These are phyloP conservation scores for Pseudoscleropodium purum DNA, from an alignment of 225 moss, liverwort and hornwort species.

Conservation along the genomic window DNA sequence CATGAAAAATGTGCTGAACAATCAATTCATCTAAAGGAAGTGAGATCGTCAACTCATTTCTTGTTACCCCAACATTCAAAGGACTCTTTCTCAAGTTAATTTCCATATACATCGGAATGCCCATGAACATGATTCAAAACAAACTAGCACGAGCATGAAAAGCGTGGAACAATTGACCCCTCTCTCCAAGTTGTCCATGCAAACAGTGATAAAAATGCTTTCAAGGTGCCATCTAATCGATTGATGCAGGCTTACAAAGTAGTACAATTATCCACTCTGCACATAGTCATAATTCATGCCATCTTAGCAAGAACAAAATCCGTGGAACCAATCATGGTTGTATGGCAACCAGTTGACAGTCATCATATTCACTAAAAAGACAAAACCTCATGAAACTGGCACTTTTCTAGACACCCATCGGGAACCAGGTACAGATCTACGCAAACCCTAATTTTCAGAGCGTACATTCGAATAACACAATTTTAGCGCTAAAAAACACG, in stretches of 20 bases:
- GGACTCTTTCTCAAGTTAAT: background rate
- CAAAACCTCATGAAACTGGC: background rate
- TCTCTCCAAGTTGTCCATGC: background rate
- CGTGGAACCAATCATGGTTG: background rate
- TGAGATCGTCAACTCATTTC: background rate
- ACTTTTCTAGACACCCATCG: background rate
- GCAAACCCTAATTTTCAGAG: background rate
- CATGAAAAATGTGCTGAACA: background rate
- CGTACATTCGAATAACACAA: background rate
- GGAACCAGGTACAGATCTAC: background rate
- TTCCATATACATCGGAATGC: background rate
- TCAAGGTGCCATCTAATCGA: background rate
- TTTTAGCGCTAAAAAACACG: background rate
- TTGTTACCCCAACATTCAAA: background rate
- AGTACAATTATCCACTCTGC: background rate
- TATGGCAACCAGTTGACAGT: background rate
- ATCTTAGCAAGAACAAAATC: background rate
- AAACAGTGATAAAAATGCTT: background rate
- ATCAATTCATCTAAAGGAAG: background rate
- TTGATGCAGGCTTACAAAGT: background rate
- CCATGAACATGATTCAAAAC: background rate
- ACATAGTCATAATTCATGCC: background rate
- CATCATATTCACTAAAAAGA: background rate
- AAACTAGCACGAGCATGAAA: background rate
- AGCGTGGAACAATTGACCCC: background rate